A percentile compares a stretch with the other conserved stretches of the same genome.
phyloP scores from a whole-genome alignment of 352 stramenopile species.

The Pythium chondricola region DNA sequence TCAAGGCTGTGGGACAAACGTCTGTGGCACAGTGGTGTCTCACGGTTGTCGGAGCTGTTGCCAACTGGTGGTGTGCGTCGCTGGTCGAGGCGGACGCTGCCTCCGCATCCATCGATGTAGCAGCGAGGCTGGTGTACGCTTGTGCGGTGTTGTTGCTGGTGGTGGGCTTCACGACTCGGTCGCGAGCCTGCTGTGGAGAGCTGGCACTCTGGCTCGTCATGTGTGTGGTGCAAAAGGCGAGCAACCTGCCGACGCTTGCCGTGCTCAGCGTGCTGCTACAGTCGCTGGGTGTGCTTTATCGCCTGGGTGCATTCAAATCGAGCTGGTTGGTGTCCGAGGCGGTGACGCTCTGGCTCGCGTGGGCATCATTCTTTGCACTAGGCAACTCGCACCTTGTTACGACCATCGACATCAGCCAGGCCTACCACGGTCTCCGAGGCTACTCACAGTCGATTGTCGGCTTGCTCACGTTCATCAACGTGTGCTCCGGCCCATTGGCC shows the following conservation, averaged over 20 bases:
- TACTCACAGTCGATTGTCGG: constrained; percentile 85
- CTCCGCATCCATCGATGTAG: constrained; percentile 1
- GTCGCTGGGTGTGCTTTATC: neutral
- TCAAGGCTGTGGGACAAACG: too few relatives aligned
- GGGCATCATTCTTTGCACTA: constrained; percentile 76
- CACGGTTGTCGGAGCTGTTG: constrained; percentile 18
- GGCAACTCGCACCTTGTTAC: constrained; percentile 88
- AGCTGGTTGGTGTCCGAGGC: too few relatives aligned
- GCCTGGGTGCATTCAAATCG: constrained; percentile 1
- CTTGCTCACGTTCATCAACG: constrained; percentile 60
- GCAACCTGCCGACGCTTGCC: constrained; percentile 53
- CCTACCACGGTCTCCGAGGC: constrained; percentile 66
- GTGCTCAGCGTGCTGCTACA: constrained; percentile 47
- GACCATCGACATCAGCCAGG: constrained; percentile 86
- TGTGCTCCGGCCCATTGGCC: constrained; percentile 70
- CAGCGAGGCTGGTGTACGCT: constrained; percentile 46
- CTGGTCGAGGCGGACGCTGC: constrained; percentile 1
- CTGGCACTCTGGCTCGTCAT: constrained; percentile 61
- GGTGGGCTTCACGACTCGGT: constrained; percentile 4
- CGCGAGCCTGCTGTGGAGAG: too few relatives aligned
- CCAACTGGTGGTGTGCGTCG: constrained; percentile 11
- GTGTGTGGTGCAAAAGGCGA: constrained; percentile 45
- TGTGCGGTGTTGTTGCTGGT: constrained; percentile 15
- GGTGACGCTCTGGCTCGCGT: constrained; percentile 40
- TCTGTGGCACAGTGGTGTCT: too few relatives aligned